Base-by-base conservation (phyloP, 1,284 basidiomycete genomes). In the Boletus austroedulis region DNA sequence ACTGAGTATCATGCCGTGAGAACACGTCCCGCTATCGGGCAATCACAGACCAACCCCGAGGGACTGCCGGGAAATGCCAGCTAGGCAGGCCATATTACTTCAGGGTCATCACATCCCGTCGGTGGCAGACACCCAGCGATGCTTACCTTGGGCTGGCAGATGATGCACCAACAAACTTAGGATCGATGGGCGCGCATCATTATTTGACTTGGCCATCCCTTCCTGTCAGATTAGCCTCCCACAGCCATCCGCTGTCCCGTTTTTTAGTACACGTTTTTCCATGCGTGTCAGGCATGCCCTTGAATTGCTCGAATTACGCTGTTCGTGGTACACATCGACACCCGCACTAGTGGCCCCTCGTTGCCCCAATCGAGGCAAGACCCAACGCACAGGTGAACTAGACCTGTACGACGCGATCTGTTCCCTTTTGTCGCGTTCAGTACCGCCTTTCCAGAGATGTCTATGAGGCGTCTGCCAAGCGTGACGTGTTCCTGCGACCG, bases 401-500 rank as follows among this genome's bases (percentile, higher is more conserved):
- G n/a, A 47, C 36, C 43, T 23, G 55, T 54, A 34, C 23, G 26
- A 38, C 10, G 14, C 34, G 12, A 26, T 34, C n/a, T 40, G 45
- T 55, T 47, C 46, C 50, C 19, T 47, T 40, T 56, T 49, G 47
- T 58, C 44, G 47, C 63, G 43, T 54, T 52, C 62, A 50, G 64
- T 45, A 32, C 56, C 48, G 61, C 14, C 43, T 32, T 29, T 31
- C 29, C 41, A 50, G 53, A 64, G 51, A 53, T 51, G 38, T 47
- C 12, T 14, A 11, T 4, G 38, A 64, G 67, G 48, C 55, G 54
- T 62, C 58, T 66, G 48, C 44, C 31, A 54, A 5, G 26, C 19
- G 19, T 60, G 54, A 50, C 57, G 49, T 44, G 65, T 67, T 64
- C 60, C 64, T 49, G 69, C 71, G 69, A 72, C 66, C 46, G 49